Percentiles rank a stretch among this genome's conserved stretches.
Evolutionary conservation across 2,329 filamentous ascomycete species (phyloP).

Genomic region (Teratosphaeria zuluensis): DNA sequence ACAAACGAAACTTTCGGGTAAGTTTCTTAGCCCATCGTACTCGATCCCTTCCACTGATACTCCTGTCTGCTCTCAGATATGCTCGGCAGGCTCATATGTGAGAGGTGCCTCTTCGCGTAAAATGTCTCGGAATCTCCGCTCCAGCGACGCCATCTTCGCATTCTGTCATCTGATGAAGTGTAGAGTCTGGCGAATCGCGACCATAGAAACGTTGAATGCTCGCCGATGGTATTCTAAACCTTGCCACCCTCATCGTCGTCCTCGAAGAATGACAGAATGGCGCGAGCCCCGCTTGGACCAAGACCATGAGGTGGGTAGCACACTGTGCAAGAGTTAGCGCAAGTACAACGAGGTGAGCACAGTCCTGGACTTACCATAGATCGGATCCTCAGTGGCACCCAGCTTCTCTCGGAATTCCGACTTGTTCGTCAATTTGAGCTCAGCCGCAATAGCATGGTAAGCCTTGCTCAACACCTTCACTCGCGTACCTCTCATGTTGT

Average conservation of each 20-base stretch:
- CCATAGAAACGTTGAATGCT: constrained; percentile 31
- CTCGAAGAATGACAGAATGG: constrained; percentile 86
- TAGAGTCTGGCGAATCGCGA: constrained; percentile 6
- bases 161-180: background rate
- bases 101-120: background rate
- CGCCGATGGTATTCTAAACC: constrained; percentile 26
- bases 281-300: constrained; percentile 69
- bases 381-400: constrained; percentile 70
- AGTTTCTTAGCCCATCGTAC: background rate
- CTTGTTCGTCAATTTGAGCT: constrained; percentile 74
- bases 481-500: constrained; percentile 70
- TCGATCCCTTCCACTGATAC: background rate
- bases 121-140: background rate
- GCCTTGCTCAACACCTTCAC: constrained; percentile 74
- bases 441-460: constrained; percentile 71
- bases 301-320: constrained; percentile 82
- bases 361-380: constrained; percentile 44
- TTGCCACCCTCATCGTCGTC: constrained; percentile 41
- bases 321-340: constrained; percentile 37
- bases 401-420: constrained; percentile 86
- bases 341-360: background rate
- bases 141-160: background rate
- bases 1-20: constrained; percentile 5
- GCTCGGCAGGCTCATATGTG: background rate
- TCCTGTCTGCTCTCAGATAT: background rate